Conservation (phyloP, 106 monocot genomes). For the Dendrobium catenatum region DNA sequence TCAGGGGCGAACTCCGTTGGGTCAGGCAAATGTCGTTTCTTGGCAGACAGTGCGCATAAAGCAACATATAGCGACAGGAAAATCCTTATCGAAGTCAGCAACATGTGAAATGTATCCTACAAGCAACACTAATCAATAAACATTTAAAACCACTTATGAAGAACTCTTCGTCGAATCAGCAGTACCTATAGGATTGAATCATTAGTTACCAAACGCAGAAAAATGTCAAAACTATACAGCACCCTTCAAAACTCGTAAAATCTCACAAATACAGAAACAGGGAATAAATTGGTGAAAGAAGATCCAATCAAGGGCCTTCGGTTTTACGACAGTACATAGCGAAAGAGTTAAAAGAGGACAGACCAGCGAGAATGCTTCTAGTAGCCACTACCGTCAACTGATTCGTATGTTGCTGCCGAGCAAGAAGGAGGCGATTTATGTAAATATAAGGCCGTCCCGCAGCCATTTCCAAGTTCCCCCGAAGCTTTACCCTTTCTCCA, state of each 20-base stretch:
- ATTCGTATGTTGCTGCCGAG: background rate
- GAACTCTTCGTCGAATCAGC: background rate
- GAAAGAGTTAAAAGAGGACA: background rate
- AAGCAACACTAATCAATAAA: too few species aligned
- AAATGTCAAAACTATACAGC: background rate
- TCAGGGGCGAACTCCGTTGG: background rate
- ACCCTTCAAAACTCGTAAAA: background rate
- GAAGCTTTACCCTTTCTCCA: background rate
- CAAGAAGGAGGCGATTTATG: background rate
- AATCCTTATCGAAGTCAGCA: background rate
- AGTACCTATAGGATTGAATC: background rate
- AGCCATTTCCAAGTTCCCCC: background rate
- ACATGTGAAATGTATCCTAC: background rate
- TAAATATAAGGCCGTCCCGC: background rate
- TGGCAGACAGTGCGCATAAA: too few species aligned
- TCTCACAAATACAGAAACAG: background rate
- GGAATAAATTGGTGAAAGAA: background rate
- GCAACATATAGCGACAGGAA: too few species aligned
- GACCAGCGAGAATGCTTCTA: background rate
- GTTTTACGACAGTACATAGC: background rate
- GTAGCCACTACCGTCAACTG: background rate
- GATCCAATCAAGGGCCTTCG: background rate
- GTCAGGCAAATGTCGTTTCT: background rate
- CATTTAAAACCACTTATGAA: too few species aligned
- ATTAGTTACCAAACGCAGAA: too few species aligned